Base-by-base conservation (phyloP, 129 eudicot genomes). In the Sambucus nigra region DNA sequence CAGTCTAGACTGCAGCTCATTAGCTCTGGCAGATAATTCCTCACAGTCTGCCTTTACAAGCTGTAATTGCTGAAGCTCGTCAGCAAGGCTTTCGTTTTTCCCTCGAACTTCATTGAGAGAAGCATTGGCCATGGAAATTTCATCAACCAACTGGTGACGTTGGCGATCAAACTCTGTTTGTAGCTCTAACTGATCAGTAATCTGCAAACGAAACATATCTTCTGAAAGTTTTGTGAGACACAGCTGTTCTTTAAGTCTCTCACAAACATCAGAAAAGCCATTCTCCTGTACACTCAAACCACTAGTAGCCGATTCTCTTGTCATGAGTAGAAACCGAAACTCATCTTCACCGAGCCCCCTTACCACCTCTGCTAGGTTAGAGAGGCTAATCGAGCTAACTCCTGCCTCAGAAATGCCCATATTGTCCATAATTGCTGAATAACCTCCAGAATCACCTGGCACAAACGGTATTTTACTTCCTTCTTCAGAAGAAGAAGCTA, bases 231-330 rank as follows among this genome's bases (percentile, higher is more conserved):
- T 71, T 29, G 71, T 68, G 53, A 79, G 25, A 63, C 81, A 91
- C 41, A 85, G 48, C 31, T 85, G 88, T 40, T 89, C 83, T 35
- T 60, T 72, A 23, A 89, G 69, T 63, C 59, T 69, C 74, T 81
- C 86, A 17, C 57, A 55, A 39, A 62, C 59, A 51, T 72, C 77
- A 49, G 59, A 29, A 60, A 60, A 62, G 26, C 48, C 58, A 64
- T 40, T 44, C 24, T 9, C 53, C 21, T 35, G 51, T 15, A n/a
- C 50, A 55, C 61, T 51, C 47, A 51, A 33, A 65, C 48, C 52
- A 65, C 40, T 55, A 53, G 33, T 44, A 29, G 60, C 60, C 2
- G 62, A 61, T 42, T 71, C 66, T 72, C 83, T 74, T 60, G 72
- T 78, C 23, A 45, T 55, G 41, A 70, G 49, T 78, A 84, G 58